phyloP scores from a whole-genome alignment of 2,329 filamentous ascomycete species.

The Hymenotorrendiella dingleyae region DNA sequence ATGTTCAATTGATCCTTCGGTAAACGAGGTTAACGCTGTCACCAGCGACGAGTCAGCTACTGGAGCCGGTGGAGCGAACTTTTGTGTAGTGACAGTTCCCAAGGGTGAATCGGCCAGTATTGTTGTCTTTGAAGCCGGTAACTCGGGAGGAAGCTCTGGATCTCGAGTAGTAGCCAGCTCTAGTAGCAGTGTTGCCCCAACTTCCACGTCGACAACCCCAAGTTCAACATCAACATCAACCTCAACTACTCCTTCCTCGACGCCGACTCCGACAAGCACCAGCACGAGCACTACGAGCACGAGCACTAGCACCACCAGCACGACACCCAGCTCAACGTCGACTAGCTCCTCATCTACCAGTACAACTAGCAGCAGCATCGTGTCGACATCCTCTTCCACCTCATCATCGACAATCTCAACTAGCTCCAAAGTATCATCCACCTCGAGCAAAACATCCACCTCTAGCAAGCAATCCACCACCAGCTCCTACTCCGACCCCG shows the following conservation, averaged over 20 bases:
- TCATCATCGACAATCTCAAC: slow-evolving; percentile 3
- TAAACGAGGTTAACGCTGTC: slow-evolving; percentile 51
- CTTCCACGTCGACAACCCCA: slow-evolving; percentile 8
- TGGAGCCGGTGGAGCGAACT: slow-evolving; percentile 63
- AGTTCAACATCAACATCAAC: slow-evolving; percentile 19
- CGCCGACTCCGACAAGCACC: slow-evolving; percentile 19
- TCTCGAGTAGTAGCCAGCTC: slow-evolving; percentile 2
- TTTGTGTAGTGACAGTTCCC: slow-evolving; percentile 72
- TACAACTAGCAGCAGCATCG: slow-evolving; percentile 8
- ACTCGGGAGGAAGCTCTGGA: slow-evolving; percentile 14
- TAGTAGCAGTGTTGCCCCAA: slow-evolving; percentile 26
- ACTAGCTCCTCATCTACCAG: slow-evolving; percentile 10
- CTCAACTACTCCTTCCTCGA: slow-evolving; percentile 21
- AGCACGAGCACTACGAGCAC: slow-evolving; percentile 1
- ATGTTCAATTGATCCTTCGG: slow-evolving; percentile 61
- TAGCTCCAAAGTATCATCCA: slow-evolving; percentile 5
- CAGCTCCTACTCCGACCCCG: too few relatives aligned
- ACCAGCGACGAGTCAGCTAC: slow-evolving; percentile 45
- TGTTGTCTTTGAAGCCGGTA: slow-evolving; percentile 48
- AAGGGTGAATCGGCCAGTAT: slow-evolving; percentile 62
- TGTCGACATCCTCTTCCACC: slow-evolving; percentile 8
- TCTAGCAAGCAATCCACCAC: background rate
- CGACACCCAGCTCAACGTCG: slow-evolving; percentile 9
- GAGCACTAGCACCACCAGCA: slow-evolving; percentile 11
- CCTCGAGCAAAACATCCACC: slow-evolving; percentile 10